Percentiles rank a stretch among this genome's conserved stretches.
Evolutionary conservation across 768 basidiomycete species (phyloP).

Genomic region (Leucosporidium scottii): DNA sequence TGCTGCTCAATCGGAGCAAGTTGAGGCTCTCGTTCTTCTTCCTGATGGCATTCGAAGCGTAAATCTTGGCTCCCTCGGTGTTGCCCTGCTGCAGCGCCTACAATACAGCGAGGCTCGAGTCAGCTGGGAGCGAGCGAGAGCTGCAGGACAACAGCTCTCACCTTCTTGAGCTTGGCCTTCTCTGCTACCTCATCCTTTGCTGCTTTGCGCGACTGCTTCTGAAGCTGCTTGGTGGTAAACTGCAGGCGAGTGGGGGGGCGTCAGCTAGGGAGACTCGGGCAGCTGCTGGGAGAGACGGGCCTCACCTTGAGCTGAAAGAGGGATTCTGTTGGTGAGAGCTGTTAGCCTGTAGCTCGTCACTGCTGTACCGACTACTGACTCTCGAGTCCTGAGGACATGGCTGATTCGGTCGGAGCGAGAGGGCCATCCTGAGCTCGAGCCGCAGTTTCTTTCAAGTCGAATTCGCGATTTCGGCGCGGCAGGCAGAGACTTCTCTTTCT

Average conservation of each 20-base stretch:
- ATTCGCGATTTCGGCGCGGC: too few species aligned
- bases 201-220: conserved; percentile 92
- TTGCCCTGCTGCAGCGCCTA: conserved; percentile 96
- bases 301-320: conserved; percentile 95
- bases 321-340: too few species aligned
- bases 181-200: conserved; percentile 88
- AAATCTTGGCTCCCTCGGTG: conserved; percentile 92
- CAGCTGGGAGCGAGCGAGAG: not conserved
- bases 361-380: too few species aligned
- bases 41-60: conserved; percentile 93
- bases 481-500: too few species aligned
- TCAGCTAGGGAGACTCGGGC: conserved; percentile 1
- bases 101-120: not conserved
- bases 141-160: conserved; percentile 38
- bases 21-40: conserved; percentile 96
- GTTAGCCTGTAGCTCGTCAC: too few species aligned
- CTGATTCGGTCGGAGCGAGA: too few species aligned
- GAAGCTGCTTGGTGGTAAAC: conserved; percentile 97
- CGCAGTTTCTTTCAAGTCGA: too few species aligned
- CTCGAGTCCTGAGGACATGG: too few species aligned
- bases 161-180: conserved; percentile 89
- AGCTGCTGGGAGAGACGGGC: conserved; percentile 4
- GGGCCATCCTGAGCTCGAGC: too few species aligned
- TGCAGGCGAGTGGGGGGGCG: conserved; percentile 40
- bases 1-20: conserved; percentile 68